Conservation (phyloP, 202 grass and related monocot genomes). For the Schoenoplectus triqueter region DNA sequence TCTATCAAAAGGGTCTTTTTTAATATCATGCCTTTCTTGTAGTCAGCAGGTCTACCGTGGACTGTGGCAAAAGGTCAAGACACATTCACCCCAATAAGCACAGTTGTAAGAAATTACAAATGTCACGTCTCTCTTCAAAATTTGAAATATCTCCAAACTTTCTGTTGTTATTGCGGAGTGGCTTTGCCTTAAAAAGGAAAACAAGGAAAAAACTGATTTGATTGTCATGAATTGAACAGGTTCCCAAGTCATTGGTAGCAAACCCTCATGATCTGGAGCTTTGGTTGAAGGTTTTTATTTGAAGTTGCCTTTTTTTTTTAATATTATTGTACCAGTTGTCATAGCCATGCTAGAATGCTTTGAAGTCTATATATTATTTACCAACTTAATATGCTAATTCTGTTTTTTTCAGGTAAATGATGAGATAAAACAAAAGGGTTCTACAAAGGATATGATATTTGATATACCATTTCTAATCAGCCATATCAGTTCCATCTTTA, state of each 20-base stretch:
- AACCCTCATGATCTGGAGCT: slow-evolving; percentile 88
- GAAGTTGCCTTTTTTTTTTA: slow-evolving; percentile 20
- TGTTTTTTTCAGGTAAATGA: slow-evolving; percentile 66
- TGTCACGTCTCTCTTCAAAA: slow-evolving; percentile 22
- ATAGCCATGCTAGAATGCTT: not conserved
- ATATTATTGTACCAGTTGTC: not conserved
- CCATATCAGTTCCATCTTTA: slow-evolving; percentile 94
- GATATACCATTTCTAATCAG: slow-evolving; percentile 95
- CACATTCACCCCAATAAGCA: slow-evolving; percentile 95
- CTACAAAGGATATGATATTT: slow-evolving; percentile 94
- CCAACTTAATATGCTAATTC: slow-evolving; percentile 30
- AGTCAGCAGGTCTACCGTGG: slow-evolving; percentile 96
- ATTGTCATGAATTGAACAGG: slow-evolving; percentile 48
- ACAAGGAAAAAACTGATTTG: slow-evolving; percentile 25
- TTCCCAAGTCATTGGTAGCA: slow-evolving; percentile 76
- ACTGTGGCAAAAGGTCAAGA: slow-evolving; percentile 94
- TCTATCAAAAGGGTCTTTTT: not conserved
- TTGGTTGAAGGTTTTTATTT: slow-evolving; percentile 79
- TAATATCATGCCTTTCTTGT: slow-evolving; percentile 37
- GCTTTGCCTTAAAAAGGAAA: slow-evolving; percentile 10
- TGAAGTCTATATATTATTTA: not conserved
- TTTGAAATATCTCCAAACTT: slow-evolving; percentile 16
- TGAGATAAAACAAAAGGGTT: slow-evolving; percentile 87
- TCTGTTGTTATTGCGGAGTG: slow-evolving; percentile 10
- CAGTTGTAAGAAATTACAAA: slow-evolving; percentile 64